Evolutionary conservation across 225 moss, liverwort and hornwort species (phyloP).

Genomic region (Pseudisothecium myosuroides): DNA sequence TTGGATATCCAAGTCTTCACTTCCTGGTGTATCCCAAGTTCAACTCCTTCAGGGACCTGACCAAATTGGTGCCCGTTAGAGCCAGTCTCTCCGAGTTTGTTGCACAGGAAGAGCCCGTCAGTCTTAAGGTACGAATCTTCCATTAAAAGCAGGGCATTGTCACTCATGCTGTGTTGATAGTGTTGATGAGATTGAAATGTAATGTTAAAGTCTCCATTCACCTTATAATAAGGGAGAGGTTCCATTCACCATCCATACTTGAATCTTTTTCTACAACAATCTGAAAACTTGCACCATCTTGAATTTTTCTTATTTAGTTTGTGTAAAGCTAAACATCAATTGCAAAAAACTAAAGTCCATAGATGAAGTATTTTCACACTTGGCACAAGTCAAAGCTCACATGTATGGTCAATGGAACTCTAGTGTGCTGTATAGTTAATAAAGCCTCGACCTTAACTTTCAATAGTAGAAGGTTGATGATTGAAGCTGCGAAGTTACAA

Average conservation of each 20-base stretch:
- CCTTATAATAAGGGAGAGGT: background rate
- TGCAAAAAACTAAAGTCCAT: background rate
- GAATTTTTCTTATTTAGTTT: background rate
- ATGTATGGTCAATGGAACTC: background rate
- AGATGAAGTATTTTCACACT: background rate
- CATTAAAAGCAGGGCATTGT: background rate
- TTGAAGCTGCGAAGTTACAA: background rate
- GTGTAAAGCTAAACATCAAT: background rate
- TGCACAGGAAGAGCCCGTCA: background rate
- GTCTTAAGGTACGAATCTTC: background rate
- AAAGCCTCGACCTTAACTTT: background rate
- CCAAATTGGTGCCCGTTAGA: background rate
- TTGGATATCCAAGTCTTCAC: constrained; percentile 28
- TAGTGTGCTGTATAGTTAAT: background rate
- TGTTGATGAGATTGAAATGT: background rate
- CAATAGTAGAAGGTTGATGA: background rate
- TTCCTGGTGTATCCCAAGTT: constrained; percentile 21
- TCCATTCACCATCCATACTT: background rate
- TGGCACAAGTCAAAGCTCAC: background rate
- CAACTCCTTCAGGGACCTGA: constrained; percentile 4
- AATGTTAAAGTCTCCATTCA: background rate
- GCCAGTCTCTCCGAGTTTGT: constrained; percentile 7
- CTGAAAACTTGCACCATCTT: background rate
- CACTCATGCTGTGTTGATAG: background rate
- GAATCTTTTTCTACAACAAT: background rate